These are phyloP conservation scores for Solanum phureja DNA, from an alignment of 257 asterid genomes.

Conservation along the genomic window DNA sequence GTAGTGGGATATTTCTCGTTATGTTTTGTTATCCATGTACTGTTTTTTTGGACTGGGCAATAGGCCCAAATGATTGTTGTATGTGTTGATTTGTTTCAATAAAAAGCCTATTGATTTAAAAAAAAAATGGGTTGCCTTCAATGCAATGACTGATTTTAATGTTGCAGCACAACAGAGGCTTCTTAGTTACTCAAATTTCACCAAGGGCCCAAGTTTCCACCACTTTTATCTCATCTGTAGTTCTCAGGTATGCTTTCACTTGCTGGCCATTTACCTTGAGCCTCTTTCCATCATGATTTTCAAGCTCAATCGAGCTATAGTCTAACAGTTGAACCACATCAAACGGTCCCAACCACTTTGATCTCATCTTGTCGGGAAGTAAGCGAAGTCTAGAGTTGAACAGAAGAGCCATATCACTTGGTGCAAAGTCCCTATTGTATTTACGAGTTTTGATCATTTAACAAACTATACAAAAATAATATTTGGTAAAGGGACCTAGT, in stretches of 20 bases:
- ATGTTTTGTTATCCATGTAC: no score
- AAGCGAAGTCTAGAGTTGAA: neutral
- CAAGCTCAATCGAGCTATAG: neutral
- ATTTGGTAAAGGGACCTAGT: neutral
- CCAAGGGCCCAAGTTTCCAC: neutral
- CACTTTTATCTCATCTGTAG: neutral
- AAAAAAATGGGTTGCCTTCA: no score
- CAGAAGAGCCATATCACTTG: neutral
- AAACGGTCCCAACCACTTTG: neutral
- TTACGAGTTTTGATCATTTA: neutral
- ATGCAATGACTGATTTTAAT: no score
- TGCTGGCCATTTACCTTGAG: neutral
- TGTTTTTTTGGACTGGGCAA: no score
- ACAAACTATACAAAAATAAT: no score
- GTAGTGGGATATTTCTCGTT: no score
- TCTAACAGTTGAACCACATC: neutral
- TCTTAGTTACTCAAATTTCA: neutral
- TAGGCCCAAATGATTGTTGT: no score
- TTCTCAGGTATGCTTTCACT: neutral
- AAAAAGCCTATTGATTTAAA: no score
- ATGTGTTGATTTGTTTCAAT: no score
- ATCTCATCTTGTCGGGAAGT: neutral
- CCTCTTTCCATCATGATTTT: neutral
- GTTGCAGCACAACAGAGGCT: neutral
- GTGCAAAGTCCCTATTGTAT: neutral